Evolutionary conservation across 2,329 filamentous ascomycete genomes (phyloP).

Genomic region (Xylariales sp.): DNA sequence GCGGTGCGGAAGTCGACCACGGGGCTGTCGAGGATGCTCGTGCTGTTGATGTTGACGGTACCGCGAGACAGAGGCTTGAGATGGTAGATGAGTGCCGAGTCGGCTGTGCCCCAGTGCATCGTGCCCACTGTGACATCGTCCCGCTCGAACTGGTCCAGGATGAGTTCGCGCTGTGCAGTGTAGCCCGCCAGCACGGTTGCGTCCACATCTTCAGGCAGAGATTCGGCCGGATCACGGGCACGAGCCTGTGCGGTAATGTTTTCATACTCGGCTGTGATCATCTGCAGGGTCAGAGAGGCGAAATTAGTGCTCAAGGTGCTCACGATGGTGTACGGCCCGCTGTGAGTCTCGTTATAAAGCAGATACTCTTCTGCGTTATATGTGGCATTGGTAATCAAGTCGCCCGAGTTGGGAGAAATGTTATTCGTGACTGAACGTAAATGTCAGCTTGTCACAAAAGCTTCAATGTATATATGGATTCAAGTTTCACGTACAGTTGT

Average conservation of each 20-base stretch:
- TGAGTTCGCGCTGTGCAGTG: constrained; percentile 26
- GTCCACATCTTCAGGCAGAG: constrained; percentile 27
- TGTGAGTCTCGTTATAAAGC: constrained; percentile 19
- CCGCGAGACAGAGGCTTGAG: constrained; percentile 35
- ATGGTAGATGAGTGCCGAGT: constrained; percentile 24
- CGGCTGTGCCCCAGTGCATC: constrained; percentile 26
- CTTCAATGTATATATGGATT: too few relatives aligned
- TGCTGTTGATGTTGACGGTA: constrained; percentile 30
- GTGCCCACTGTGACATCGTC: constrained; percentile 20
- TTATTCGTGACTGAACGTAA: constrained; percentile 19
- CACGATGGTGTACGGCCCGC: constrained; percentile 11
- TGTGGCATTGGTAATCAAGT: constrained; percentile 25
- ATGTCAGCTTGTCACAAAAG: too few relatives aligned
- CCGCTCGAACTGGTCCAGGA: constrained; percentile 24
- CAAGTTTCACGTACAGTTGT: constrained; percentile 11
- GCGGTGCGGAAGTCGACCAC: constrained; percentile 33
- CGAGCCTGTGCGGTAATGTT: constrained; percentile 19
- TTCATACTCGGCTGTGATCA: constrained; percentile 24
- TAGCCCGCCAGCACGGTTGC: constrained; percentile 33
- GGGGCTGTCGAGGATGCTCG: constrained; percentile 27
- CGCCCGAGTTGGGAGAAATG: constrained; percentile 20
- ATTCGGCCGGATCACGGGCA: constrained; percentile 25
- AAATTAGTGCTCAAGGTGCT: constrained; percentile 10
- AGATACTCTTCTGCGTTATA: constrained; percentile 26
- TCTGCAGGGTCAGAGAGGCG: constrained; percentile 26